phyloP scores from a whole-genome alignment of 2,329 filamentous ascomycete species.

The Penicillium decumbens region DNA sequence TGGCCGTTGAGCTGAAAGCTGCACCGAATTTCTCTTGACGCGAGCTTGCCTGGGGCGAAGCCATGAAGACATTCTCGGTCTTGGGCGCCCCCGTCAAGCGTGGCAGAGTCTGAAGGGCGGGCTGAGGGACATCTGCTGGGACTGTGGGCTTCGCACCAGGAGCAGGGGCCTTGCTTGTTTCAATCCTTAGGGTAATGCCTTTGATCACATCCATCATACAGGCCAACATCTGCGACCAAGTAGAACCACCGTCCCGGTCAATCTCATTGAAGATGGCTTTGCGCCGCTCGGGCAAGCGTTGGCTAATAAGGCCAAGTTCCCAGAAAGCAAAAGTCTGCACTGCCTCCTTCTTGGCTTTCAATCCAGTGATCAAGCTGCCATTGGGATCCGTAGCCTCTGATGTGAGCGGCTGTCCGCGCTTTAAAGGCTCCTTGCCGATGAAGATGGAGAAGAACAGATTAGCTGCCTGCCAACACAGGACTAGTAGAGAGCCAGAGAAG shows the following conservation, averaged over 20 bases:
- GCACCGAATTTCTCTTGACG: constrained; percentile 36
- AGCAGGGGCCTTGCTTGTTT: constrained; percentile 52
- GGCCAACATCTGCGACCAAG: constrained; percentile 73
- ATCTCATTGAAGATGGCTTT: constrained; percentile 83
- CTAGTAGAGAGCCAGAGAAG: constrained; percentile 61
- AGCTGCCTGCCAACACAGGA: constrained; percentile 69
- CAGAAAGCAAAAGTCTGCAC: constrained; percentile 82
- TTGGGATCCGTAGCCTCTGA: constrained; percentile 85
- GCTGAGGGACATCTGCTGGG: constrained; percentile 43
- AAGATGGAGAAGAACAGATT: constrained; percentile 77
- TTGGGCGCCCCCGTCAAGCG: constrained; percentile 48
- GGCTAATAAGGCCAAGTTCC: constrained; percentile 78
- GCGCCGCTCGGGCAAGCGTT: constrained; percentile 67
- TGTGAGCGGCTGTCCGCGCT: constrained; percentile 78
- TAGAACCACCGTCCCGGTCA: constrained; percentile 71
- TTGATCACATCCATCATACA: constrained; percentile 67
- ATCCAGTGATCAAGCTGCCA: constrained; percentile 75
- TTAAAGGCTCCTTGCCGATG: constrained; percentile 73
- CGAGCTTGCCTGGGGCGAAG: constrained; percentile 35
- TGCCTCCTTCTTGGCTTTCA: constrained; percentile 76
- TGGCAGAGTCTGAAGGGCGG: constrained; percentile 45
- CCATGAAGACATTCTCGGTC: constrained; percentile 46
- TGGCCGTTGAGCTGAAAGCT: constrained; percentile 44
- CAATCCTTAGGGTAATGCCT: constrained; percentile 63
- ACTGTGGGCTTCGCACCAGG: constrained; percentile 29